Base-by-base conservation (phyloP, 2,329 filamentous ascomycete species). In the Penicillium sclerotiorum region DNA sequence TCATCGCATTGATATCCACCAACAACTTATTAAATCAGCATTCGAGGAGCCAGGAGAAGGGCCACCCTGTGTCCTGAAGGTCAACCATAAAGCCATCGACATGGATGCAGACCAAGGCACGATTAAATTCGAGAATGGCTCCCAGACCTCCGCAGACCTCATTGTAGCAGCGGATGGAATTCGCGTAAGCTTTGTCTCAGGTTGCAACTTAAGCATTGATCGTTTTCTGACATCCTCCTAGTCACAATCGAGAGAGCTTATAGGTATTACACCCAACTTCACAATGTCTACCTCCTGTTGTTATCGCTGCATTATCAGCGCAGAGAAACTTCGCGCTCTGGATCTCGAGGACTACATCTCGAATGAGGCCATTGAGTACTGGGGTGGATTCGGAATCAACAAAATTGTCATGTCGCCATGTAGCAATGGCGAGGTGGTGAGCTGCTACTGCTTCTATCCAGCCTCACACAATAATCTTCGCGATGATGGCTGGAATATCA, bases 391-490 rank as follows among this genome's bases (percentile, higher is more conserved):
- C 37, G 70, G 66, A 15, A 69, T 72, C 32, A 60, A 72, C 53
- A 74, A 73, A 55, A 73, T 75, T 21, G 70, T 74, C 21, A 65
- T 70, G 47, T 73, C 71, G 0, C 65, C 70, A 3, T 74, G 71
- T 41, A 63, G 63, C 36, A 64, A 68, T 23, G 69, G 69, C 9
- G 63, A 72, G 15, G 56, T 74, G 1, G 60, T 71, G 13, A 67
- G 61, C 11, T 75, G 67, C 49, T 74, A 73, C 53, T 73, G 71
- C 58, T 74, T 75, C 63, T 68, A 59, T 21, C 62, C 61, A 13
- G 54, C 56, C 1, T 55, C 53, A 2, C 25, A 53, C 13, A 61
- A 61, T 18, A 53, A 61, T 15, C 53, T 59, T 7, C 53, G 58
- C 0, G 59, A 62, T 1, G 61, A 64, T 20, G 61, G 60, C 6